Percentiles rank a stretch among this genome's conserved stretches.
These are phyloP conservation scores for Plasmodium ovale DNA, from an alignment of 169 alveolate species.

Conservation along the genomic window DNA sequence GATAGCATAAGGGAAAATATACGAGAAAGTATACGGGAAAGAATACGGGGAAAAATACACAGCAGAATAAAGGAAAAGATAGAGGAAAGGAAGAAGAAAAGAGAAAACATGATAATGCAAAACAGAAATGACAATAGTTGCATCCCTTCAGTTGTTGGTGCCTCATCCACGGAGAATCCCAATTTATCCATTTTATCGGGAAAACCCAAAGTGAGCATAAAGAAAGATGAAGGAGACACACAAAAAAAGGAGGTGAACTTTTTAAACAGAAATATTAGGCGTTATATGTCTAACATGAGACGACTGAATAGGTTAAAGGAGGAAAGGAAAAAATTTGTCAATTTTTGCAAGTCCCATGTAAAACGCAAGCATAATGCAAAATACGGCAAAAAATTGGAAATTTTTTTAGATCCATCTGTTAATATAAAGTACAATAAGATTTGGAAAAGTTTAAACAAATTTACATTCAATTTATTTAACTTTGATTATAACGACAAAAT, in stretches of 20 bases:
- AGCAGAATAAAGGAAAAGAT: not conserved
- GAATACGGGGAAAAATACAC: too few species aligned
- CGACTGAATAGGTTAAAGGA: slow-evolving; percentile 15
- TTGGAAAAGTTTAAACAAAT: slow-evolving; percentile 42
- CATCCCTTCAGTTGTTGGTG: not conserved
- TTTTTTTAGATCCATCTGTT: slow-evolving; percentile 41
- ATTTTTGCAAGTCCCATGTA: slow-evolving; percentile 43
- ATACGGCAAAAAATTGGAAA: slow-evolving; percentile 30
- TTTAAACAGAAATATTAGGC: slow-evolving; percentile 25
- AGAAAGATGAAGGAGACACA: slow-evolving; percentile 2
- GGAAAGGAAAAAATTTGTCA: slow-evolving; percentile 49
- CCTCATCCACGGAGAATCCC: not conserved
- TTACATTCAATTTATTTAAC: slow-evolving; percentile 57
- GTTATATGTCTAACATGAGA: slow-evolving; percentile 17
- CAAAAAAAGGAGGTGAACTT: not conserved
- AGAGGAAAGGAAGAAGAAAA: not conserved
- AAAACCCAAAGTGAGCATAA: slow-evolving; percentile 2
- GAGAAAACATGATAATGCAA: not conserved
- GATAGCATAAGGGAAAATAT: not conserved
- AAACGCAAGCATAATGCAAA: slow-evolving; percentile 29
- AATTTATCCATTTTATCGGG: not conserved
- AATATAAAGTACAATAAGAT: slow-evolving; percentile 49
- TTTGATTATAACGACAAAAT: slow-evolving; percentile 46
- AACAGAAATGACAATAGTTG: not conserved
- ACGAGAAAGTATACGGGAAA: slow-evolving; percentile 1